A percentile compares a stretch with the other conserved stretches of the same genome.
phyloP scores from a whole-genome alignment of 108 stramenopile genomes.

The Cyclotella kingstonii region DNA sequence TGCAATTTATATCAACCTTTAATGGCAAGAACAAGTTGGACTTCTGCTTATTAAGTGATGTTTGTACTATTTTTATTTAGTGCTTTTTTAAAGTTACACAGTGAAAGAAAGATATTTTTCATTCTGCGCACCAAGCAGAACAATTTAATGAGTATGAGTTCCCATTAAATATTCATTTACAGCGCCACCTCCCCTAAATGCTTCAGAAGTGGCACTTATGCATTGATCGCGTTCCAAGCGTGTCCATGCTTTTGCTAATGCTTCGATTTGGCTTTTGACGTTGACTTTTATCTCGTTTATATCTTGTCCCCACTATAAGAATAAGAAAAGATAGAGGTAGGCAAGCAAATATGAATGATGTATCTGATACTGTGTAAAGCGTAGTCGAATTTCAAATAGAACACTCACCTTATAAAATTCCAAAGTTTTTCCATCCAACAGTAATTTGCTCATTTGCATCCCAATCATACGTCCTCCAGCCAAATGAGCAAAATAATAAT shows the following conservation, averaged over 20 bases:
- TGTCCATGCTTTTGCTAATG: constrained; percentile 76
- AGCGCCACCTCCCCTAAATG: constrained; percentile 68
- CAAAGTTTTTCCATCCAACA: constrained; percentile 77
- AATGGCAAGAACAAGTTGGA: too few species aligned
- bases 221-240: constrained; percentile 72
- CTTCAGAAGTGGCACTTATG: constrained; percentile 64
- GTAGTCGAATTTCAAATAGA: neutral
- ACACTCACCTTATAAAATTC: constrained; percentile 88
- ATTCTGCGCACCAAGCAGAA: neutral
- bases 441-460: constrained; percentile 76
- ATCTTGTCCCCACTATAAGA: constrained; percentile 74
- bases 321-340: neutral
- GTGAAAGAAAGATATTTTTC: too few species aligned
- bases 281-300: constrained; percentile 72
- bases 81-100: too few species aligned
- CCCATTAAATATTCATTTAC: constrained; percentile 72
- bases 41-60: too few species aligned
- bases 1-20: too few species aligned
- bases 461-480: constrained; percentile 94
- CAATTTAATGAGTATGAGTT: constrained; percentile 50
- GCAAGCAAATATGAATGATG: neutral
- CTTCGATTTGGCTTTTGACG: constrained; percentile 82
- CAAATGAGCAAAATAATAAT: constrained; percentile 93
- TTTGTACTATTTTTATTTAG: too few species aligned
- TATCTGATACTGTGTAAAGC: neutral